These are phyloP conservation scores for Cryptococcus sp. DNA, from an alignment of 1,284 basidiomycete genomes.

Conservation along the genomic window DNA sequence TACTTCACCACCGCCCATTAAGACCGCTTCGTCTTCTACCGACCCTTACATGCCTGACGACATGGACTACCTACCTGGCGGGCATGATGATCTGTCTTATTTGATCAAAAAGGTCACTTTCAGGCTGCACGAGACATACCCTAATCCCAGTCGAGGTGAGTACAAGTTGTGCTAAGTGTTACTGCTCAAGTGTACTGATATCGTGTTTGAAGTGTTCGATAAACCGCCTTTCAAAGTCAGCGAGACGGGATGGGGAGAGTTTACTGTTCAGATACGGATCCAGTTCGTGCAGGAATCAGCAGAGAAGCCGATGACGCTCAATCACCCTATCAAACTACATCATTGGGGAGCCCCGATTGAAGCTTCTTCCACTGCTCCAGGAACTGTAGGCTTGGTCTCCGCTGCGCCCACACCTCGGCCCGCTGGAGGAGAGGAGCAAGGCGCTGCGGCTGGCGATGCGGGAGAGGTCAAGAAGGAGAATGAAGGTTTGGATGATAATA, in stretches of 20 bases:
- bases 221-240: conserved; percentile 91
- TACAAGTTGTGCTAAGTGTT: conserved; percentile 14
- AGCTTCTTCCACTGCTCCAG: conserved; percentile 52
- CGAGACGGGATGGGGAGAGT: conserved; percentile 99
- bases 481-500: too few relatives aligned
- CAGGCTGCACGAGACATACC: conserved; percentile 96
- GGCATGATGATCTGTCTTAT: conserved; percentile 81
- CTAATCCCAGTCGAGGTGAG: conserved; percentile 85
- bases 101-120: conserved; percentile 95
- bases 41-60: conserved; percentile 23
- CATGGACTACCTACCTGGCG: conserved; percentile 60
- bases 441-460: background rate
- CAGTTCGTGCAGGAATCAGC: conserved; percentile 88
- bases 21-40: conserved; percentile 50
- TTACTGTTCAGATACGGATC: conserved; percentile 92
- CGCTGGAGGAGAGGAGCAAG: conserved; percentile 13
- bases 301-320: conserved; percentile 84
- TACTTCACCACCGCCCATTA: conserved; percentile 58
- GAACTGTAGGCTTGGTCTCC: conserved; percentile 54
- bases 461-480: background rate
- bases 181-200: background rate
- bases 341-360: conserved; percentile 68
- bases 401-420: conserved; percentile 21
- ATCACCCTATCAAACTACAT: conserved; percentile 94
- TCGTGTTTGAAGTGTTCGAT: conserved; percentile 68